These are phyloP conservation scores for Glycine soja DNA, from an alignment of 306 rosid genomes.

Conservation along the genomic window DNA sequence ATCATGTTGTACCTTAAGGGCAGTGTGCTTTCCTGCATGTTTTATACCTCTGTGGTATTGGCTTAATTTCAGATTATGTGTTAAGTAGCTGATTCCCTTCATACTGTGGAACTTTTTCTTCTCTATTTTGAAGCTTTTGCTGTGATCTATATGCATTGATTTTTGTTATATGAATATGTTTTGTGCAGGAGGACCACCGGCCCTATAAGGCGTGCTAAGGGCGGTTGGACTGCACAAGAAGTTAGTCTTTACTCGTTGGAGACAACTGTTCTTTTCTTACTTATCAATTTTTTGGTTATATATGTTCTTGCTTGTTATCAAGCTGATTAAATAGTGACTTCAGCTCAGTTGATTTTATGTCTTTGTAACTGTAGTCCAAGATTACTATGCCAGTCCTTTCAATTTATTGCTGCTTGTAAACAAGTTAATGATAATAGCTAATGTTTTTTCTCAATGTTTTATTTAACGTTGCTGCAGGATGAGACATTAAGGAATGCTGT, in stretches of 20 bases:
- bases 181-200: slow-evolving; percentile 85
- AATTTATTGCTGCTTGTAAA: not conserved
- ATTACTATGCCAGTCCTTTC: slow-evolving; percentile 20
- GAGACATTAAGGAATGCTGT: slow-evolving; percentile 96
- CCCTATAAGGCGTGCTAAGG: slow-evolving; percentile 97
- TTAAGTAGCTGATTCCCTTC: slow-evolving; percentile 7
- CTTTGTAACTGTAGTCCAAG: slow-evolving; percentile 16
- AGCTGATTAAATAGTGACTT: slow-evolving; percentile 44
- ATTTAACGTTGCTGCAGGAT: slow-evolving; percentile 65
- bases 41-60: not conserved
- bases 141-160: slow-evolving; percentile 32
- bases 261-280: not conserved
- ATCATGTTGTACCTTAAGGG: not conserved
- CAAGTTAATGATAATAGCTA: no score
- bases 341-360: slow-evolving; percentile 29
- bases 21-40: slow-evolving; percentile 12
- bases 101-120: not conserved
- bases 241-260: slow-evolving; percentile 57
- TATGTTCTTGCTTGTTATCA: slow-evolving; percentile 33
- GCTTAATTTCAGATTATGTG: slow-evolving; percentile 14
- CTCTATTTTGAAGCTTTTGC: slow-evolving; percentile 19
- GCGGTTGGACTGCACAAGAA: slow-evolving; percentile 98
- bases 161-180: slow-evolving; percentile 29
- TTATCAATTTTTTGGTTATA: slow-evolving; percentile 26
- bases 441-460: slow-evolving; percentile 26